Conservation (phyloP, 768 basidiomycete genomes). For the Clathrus columnatus region DNA sequence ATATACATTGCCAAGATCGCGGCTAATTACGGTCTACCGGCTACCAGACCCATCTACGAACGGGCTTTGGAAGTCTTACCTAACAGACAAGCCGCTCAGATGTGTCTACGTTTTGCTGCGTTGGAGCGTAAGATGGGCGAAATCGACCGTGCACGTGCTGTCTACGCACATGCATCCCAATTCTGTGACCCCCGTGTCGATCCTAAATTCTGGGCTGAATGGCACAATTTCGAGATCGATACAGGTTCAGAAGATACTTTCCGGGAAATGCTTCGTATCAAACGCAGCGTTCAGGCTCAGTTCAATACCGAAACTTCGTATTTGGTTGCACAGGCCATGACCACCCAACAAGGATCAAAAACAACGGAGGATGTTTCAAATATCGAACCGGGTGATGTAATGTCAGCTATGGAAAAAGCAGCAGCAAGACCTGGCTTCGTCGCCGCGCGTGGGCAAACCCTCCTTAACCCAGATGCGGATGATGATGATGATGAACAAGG, state of each 20-base stretch:
- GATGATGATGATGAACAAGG: constrained; percentile 29
- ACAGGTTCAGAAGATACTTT: constrained; percentile 99
- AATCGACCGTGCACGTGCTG: constrained; percentile 93
- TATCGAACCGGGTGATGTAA: constrained; percentile 50
- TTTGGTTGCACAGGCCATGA: constrained; percentile 82
- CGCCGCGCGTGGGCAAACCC: constrained; percentile 51
- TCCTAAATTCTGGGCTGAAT: constrained; percentile 91
- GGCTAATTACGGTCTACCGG: constrained; percentile 90
- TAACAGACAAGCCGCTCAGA: constrained; percentile 89
- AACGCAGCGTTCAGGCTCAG: constrained; percentile 95
- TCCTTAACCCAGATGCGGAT: constrained; percentile 27
- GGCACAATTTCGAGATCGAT: constrained; percentile 97
- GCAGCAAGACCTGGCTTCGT: constrained; percentile 70
- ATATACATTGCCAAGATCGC: constrained; percentile 97
- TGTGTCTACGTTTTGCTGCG: constrained; percentile 93
- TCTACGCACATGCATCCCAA: constrained; percentile 96
- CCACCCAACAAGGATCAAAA: constrained; percentile 50
- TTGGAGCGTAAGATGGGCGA: constrained; percentile 97
- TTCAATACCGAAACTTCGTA: constrained; percentile 97
- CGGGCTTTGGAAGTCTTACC: constrained; percentile 89
- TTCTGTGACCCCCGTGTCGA: constrained; percentile 95
- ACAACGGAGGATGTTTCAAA: constrained; percentile 30
- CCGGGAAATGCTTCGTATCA: constrained; percentile 90
- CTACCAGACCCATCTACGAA: constrained; percentile 94
- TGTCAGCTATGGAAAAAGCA: constrained; percentile 78